phyloP scores from a whole-genome alignment of 306 rosid genomes.

The Trifolium dubium region DNA sequence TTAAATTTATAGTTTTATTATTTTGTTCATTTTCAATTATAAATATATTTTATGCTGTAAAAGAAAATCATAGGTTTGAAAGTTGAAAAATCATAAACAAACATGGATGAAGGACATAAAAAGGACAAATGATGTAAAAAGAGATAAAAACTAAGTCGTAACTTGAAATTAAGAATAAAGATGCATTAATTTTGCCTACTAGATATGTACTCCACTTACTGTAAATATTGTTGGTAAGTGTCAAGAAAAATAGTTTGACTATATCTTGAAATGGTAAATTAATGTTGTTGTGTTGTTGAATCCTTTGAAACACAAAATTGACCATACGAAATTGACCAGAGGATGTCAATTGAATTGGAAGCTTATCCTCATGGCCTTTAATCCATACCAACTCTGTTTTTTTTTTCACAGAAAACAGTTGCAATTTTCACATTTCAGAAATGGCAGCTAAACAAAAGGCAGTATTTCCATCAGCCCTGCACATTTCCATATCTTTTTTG shows the following conservation, averaged over 20 bases:
- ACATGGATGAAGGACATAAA: too few relatives aligned
- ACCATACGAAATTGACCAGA: slow-evolving; percentile 20
- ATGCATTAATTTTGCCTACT: too few relatives aligned
- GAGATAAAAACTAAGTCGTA: too few relatives aligned
- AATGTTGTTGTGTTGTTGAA: not conserved
- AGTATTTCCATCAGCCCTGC: slow-evolving; percentile 11
- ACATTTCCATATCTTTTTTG: not conserved
- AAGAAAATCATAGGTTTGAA: too few relatives aligned
- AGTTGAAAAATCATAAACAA: too few relatives aligned
- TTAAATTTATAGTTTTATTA: too few relatives aligned
- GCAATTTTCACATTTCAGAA: slow-evolving; percentile 26
- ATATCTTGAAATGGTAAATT: not conserved
- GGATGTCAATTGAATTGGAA: slow-evolving; percentile 37
- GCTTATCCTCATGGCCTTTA: too few relatives aligned
- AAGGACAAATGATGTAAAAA: too few relatives aligned
- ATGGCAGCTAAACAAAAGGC: slow-evolving; percentile 32
- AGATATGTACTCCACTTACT: not conserved
- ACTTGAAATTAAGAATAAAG: too few relatives aligned
- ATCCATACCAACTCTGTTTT: too few relatives aligned
- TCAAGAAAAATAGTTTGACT: slow-evolving; percentile 17
- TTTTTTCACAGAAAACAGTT: not conserved
- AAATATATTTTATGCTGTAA: too few relatives aligned
- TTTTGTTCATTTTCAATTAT: too few relatives aligned
- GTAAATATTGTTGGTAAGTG: slow-evolving; percentile 13
- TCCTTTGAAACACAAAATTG: not conserved